phyloP scores from a whole-genome alignment of 2,329 filamentous ascomycete genomes.

The Colletotrichum sp. region DNA sequence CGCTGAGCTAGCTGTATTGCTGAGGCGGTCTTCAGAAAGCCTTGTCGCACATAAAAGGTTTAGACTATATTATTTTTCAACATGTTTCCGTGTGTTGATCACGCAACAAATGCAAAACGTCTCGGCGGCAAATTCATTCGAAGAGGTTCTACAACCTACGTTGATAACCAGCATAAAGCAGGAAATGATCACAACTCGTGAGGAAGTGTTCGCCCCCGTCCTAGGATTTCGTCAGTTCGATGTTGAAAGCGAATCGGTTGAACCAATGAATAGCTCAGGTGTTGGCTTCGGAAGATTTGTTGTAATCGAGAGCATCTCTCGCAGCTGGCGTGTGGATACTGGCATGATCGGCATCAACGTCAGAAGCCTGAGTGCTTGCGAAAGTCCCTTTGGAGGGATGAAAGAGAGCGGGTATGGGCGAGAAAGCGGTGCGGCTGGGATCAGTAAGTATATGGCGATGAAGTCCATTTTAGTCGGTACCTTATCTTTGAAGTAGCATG shows the following conservation, averaged over 20 bases:
- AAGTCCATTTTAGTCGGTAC: too few relatives aligned
- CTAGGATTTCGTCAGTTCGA: conserved; percentile 35
- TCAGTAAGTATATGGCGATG: too few relatives aligned
- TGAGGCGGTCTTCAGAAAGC: not conserved
- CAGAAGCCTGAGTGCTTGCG: conserved; percentile 23
- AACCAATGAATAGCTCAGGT: too few relatives aligned
- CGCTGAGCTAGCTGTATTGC: conserved; percentile 41
- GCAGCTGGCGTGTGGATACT: conserved; percentile 51
- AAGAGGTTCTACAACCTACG: conserved; percentile 72
- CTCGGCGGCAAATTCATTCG: too few relatives aligned
- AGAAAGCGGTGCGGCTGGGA: too few relatives aligned
- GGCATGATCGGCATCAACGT: conserved; percentile 72
- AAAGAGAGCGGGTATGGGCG: too few relatives aligned
- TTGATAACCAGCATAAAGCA: conserved; percentile 62
- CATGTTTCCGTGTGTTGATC: too few relatives aligned
- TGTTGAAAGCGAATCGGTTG: conserved; percentile 42
- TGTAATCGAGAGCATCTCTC: conserved; percentile 35
- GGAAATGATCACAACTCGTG: conserved; percentile 32
- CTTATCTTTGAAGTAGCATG: too few relatives aligned
- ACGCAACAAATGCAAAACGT: too few relatives aligned
- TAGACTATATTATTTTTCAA: too few relatives aligned
- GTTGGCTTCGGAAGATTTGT: conserved; percentile 42
- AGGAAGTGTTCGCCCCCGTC: conserved; percentile 38
- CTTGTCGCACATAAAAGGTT: too few relatives aligned
- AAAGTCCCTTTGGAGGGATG: conserved; percentile 13